Base-by-base conservation (phyloP, 331 rosid species). In the Acacia pycnantha region DNA sequence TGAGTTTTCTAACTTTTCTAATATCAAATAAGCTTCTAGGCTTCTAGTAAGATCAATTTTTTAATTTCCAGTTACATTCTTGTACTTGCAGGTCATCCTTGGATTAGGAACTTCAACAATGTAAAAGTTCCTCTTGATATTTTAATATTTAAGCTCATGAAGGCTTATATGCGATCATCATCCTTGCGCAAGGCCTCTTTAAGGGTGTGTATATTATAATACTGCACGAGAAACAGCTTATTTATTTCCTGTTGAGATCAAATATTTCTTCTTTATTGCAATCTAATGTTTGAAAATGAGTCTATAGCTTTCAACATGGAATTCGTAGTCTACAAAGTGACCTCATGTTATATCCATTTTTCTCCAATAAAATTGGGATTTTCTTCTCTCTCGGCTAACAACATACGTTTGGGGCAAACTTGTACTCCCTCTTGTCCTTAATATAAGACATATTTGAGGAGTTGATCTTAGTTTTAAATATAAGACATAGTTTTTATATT, bases 171-270 rank as follows among this genome's bases (percentile, higher is more conserved):
- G 83, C 87, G 91, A 74, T 91, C 96, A 33, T 91, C 96, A 50
- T 83, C 94, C 74, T 79, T 91, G 87, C 93, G 93, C 69, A 91
- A 85, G 90, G 92, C 96, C 85, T 92, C 96, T 71, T 85, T 91
- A 81, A 87, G 85, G 94, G 96, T 91, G 77, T 19, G 91, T 88
- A 74, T 56, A 70, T 58, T 35, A 59, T n/a, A n/a, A 37, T 41
- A n/a, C 70, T 54, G 77, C 76, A 14, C 6, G 43, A 82, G 67
- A 67, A 51, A 26, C 27, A 40, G 16, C 54, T 66, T 12, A 18
- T 50, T 73, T 15, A 47, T 43, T 67, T 41, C 84, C 31, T 61
- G 24, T 50, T 15, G 67, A 10, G 64, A 46, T 62, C 66, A 73
- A 74, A 22, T 46, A 70, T 41, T 47, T 14, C 59, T 46, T 73